Conservation (phyloP, 78 protist species). For the Dictyostelium intermedium region DNA sequence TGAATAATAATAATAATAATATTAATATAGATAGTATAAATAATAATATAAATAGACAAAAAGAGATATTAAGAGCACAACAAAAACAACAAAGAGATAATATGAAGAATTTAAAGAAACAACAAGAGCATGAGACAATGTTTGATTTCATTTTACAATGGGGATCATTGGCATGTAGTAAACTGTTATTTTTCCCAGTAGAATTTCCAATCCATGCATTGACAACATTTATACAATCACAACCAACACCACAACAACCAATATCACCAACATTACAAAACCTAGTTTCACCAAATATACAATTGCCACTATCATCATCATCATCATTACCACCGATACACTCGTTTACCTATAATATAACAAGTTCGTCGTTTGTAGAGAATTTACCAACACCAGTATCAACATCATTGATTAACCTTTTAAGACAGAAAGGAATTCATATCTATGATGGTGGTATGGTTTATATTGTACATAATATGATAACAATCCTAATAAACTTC, state of each 20-base stretch:
- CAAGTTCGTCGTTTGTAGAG: background rate
- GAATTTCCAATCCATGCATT: slow-evolving; percentile 75
- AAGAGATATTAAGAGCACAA: background rate
- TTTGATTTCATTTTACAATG: slow-evolving; percentile 67
- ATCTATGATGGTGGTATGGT: slow-evolving; percentile 73
- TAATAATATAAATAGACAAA: slow-evolving; percentile 3
- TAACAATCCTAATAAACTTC: slow-evolving; percentile 33
- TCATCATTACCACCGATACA: background rate
- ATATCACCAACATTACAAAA: background rate
- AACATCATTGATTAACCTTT: background rate
- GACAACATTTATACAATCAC: slow-evolving; percentile 68
- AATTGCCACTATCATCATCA: background rate
- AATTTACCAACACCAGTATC: background rate
- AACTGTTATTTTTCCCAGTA: slow-evolving; percentile 43
- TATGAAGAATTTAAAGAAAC: background rate
- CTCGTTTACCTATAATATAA: background rate
- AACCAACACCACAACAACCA: slow-evolving; percentile 59
- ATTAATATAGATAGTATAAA: background rate
- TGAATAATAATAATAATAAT: background rate
- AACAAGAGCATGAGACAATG: background rate
- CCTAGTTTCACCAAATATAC: background rate
- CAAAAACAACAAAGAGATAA: slow-evolving; percentile 11
- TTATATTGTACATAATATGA: slow-evolving; percentile 40
- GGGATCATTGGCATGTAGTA: slow-evolving; percentile 59
- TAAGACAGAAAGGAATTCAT: slow-evolving; percentile 47